Percentiles rank a stretch among this genome's conserved stretches.
Conservation (phyloP, 768 basidiomycete genomes). For the Pulveroboletus ravenelii region DNA sequence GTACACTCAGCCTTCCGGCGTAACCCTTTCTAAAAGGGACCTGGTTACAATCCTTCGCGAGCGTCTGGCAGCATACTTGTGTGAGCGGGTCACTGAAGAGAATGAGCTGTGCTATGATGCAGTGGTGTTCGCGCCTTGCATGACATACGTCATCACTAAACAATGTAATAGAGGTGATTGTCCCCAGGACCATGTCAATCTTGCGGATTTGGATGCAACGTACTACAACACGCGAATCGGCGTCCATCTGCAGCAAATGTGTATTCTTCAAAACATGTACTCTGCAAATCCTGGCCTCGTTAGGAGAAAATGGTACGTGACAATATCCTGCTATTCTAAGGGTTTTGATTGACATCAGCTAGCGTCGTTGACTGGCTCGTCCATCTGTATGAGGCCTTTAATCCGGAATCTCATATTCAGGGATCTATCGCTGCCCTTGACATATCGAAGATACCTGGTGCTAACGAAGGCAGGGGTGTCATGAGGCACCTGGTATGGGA, state of each 20-base stretch:
- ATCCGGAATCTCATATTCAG: slow-evolving; percentile 43
- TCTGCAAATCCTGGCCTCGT: slow-evolving; percentile 3
- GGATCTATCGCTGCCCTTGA: slow-evolving; percentile 40
- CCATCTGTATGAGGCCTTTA: slow-evolving; percentile 45
- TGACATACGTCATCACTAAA: slow-evolving; percentile 12
- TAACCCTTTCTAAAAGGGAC: slow-evolving; percentile 20
- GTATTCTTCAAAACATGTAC: slow-evolving; percentile 36
- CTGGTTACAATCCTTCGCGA: slow-evolving; percentile 22
- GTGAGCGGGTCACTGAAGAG: slow-evolving; percentile 27
- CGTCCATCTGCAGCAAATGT: slow-evolving; percentile 47
- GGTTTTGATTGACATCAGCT: neutral
- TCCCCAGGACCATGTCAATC: slow-evolving; percentile 32
- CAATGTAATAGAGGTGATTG: slow-evolving; percentile 34
- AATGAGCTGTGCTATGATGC: slow-evolving; percentile 28
- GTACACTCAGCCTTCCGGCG: neutral
- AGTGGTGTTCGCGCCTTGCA: slow-evolving; percentile 37
- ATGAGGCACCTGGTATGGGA: slow-evolving; percentile 45
- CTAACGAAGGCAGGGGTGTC: slow-evolving; percentile 30
- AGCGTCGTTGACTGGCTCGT: slow-evolving; percentile 35
- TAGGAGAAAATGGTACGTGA: slow-evolving; percentile 6
- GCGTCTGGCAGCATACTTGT: slow-evolving; percentile 26
- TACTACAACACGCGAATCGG: slow-evolving; percentile 39
- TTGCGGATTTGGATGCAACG: slow-evolving; percentile 18
- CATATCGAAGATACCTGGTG: slow-evolving; percentile 36
- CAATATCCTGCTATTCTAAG: neutral